Evolutionary conservation across 2,329 filamentous ascomycete genomes (phyloP).

Genomic region (Fusarium tricinctum): DNA sequence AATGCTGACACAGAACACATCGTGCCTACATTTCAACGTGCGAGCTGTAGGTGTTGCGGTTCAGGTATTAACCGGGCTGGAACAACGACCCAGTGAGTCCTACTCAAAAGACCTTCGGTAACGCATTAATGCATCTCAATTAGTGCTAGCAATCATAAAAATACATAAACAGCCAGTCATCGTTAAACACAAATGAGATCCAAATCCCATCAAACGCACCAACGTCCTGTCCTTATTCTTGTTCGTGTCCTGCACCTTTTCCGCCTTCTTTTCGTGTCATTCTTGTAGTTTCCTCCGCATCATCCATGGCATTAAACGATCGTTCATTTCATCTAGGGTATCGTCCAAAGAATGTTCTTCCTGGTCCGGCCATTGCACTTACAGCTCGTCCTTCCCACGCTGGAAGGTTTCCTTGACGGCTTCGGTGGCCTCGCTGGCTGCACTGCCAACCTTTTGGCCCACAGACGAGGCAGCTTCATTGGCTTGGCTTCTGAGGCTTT

Average conservation of each 20-base stretch:
- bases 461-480: slow-evolving; percentile 53
- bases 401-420: slow-evolving; percentile 58
- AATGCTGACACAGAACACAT: too few relatives aligned
- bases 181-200: slow-evolving; percentile 38
- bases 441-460: slow-evolving; percentile 55
- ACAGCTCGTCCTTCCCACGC: slow-evolving; percentile 60
- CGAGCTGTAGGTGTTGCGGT: too few relatives aligned
- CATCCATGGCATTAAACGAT: slow-evolving; percentile 47
- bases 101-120: background rate
- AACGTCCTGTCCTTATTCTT: slow-evolving; percentile 18
- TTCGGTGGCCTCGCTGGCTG: slow-evolving; percentile 59
- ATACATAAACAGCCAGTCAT: slow-evolving; percentile 35
- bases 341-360: slow-evolving; percentile 48
- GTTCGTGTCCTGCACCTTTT: slow-evolving; percentile 33
- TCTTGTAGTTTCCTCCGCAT: slow-evolving; percentile 26
- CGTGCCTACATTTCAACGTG: too few relatives aligned
- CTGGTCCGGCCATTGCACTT: slow-evolving; percentile 21
- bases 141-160: slow-evolving; percentile 39
- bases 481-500: slow-evolving; percentile 57
- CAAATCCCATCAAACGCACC: slow-evolving; percentile 45
- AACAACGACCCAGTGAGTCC: background rate
- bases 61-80: background rate
- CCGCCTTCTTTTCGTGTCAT: slow-evolving; percentile 18
- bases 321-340: slow-evolving; percentile 50
- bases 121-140: slow-evolving; percentile 24